Evolutionary conservation across 352 stramenopile genomes (phyloP), one percentile per base, ranked within the genome.

Genomic region (Pythium vanterpoolii): DNA sequence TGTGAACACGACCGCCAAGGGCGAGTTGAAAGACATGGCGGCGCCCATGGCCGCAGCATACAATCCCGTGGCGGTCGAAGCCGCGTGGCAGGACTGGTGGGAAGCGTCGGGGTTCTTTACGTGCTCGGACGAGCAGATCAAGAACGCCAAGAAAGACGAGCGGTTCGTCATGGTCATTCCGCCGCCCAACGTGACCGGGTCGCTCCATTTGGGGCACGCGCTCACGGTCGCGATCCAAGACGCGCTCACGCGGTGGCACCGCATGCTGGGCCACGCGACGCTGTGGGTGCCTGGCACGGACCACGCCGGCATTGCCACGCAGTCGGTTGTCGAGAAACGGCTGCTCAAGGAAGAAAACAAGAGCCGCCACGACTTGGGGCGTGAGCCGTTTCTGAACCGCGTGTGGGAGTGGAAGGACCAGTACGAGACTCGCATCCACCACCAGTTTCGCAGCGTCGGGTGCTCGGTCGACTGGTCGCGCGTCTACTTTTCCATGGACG

Each of bases 401-500:
- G 95, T 98, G 34, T 99, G 92, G 93, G 77, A 97, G 57, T 99
- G 98, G 93, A 99, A 99, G 71, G 94, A 98, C 62, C 73, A 94
- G 66, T 95, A 95, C 69, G 82, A 93, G 63, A 77, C 56, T 43
- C 83, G 83, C 56, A 96, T 95, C 69, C 83, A 92, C 61, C 82
- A 89, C 72, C 86, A 93, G 62, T 92, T 95, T 64, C 82, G 79
- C 60, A 88, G 80, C 63, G 86, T 99, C 18, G 98, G 96, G 34
- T 97, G 84, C 60, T 97, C 78, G 26, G 96, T 99, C 14, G 97
- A 99, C 84, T 99, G 97, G 97, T 86, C 85, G 53, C 82, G 97
- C 39, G 87, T 98, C 66, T 96, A 98, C 58, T 99, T 99, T 60
- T 99, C 97, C 24, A 99, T 99, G 97, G 97, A 99, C 72, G 90